Conservation (phyloP, 1,284 basidiomycete species). For the Ceratobasidium sp. region DNA sequence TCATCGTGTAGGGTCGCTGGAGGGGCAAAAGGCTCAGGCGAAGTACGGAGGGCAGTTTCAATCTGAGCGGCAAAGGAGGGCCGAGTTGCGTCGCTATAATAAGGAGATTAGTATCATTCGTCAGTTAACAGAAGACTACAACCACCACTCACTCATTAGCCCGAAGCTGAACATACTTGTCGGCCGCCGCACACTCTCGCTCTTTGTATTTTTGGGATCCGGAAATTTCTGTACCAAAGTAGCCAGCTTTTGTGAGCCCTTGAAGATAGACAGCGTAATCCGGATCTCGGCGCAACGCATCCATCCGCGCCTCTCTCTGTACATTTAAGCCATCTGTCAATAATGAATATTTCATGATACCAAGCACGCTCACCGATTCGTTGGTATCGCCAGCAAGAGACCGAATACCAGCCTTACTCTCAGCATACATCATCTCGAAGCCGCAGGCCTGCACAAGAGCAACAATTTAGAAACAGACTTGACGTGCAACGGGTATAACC, state of each 20-base stretch:
- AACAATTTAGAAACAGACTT: neutral
- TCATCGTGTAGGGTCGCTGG: constrained; percentile 62
- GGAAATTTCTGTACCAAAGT: constrained; percentile 79
- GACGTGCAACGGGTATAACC: neutral
- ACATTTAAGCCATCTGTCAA: too few relatives aligned
- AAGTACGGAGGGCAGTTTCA: constrained; percentile 64
- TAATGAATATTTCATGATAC: too few relatives aligned
- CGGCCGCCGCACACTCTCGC: constrained; percentile 74
- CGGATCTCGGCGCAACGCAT: constrained; percentile 68
- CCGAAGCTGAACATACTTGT: constrained; percentile 70
- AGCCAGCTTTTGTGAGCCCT: constrained; percentile 70
- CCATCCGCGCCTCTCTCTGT: constrained; percentile 69
- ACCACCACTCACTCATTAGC: constrained; percentile 68
- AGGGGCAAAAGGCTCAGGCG: constrained; percentile 44
- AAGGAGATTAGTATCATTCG: neutral
- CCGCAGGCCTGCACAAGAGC: constrained; percentile 74
- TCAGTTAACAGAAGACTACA: neutral
- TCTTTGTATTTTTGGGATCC: constrained; percentile 79
- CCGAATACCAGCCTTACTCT: constrained; percentile 65
- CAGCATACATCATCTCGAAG: constrained; percentile 93
- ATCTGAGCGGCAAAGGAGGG: constrained; percentile 79
- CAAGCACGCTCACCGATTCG: constrained; percentile 61
- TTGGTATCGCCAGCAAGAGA: constrained; percentile 47
- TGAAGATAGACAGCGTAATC: constrained; percentile 76
- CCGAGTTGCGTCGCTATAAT: constrained; percentile 65